Evolutionary conservation across 345 rosid species (phyloP), one percentile per base, ranked within the genome.

Genomic region (Gossypium longicalyx): DNA sequence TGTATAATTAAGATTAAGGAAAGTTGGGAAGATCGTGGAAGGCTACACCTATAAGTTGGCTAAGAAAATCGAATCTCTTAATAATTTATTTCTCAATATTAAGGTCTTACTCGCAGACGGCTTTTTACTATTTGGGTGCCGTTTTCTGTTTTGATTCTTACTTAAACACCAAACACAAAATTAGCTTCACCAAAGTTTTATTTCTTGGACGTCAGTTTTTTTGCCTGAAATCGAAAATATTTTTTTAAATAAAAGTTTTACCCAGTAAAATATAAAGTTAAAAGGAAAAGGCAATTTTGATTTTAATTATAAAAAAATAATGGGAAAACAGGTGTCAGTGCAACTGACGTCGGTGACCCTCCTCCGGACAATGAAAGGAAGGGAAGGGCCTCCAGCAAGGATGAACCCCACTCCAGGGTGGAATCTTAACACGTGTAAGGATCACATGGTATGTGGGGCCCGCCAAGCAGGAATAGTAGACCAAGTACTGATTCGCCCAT

Each of bases 1-100:
- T 68, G 15, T 68, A 8, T 49, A 68, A 68, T 68, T 25, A 49
- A 25, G 72, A 4, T 68, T 68, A 49, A 25, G 15, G 22, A 49
- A 68, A 25, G 72, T 27, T 49, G 72, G 59, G 58, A 68, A 49
- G 58, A 49, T 68, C 57, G 19, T 49, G 72, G 58, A 68, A 49
- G 7, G 22, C 72, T 49, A 49, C 57, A 16, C 44, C 8, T 68
- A 57, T 57, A 52, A 68, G 23, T 68, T 68, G 59, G 44, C 58
- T 60, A 60, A 25, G 51, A 57, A 25, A 60, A 25, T 41, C n/a
- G 17, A 60, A 25, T 22, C 43, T 38, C 41, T 13, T 6, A 12
- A 25, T 60, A 17, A 57, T 57, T 60, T 25, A 60, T 25, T 60
- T 60, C 3, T 23, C n/a, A 60, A 25, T 58, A 58, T 58, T 23